These are phyloP conservation scores for Aspergillus sp. DNA, from an alignment of 2,329 filamentous ascomycete genomes.

Conservation along the genomic window DNA sequence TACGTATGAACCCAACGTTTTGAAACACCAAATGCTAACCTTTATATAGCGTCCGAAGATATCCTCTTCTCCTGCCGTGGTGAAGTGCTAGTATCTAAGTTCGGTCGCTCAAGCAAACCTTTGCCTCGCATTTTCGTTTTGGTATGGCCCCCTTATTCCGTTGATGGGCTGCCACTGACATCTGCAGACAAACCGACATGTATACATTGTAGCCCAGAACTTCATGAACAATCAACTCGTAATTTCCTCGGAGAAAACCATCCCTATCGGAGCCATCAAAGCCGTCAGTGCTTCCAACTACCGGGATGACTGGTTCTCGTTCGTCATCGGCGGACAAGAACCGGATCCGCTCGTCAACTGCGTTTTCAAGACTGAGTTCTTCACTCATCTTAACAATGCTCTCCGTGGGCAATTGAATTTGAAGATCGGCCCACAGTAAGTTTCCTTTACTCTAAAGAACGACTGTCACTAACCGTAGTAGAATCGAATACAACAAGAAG, in stretches of 20 bases:
- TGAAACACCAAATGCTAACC: background rate
- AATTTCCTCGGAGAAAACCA: slow-evolving; percentile 76
- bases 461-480: slow-evolving; percentile 21
- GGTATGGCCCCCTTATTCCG: slow-evolving; percentile 30
- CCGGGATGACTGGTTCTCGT: slow-evolving; percentile 95
- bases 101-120: slow-evolving; percentile 92
- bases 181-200: slow-evolving; percentile 68
- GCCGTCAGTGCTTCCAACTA: slow-evolving; percentile 76
- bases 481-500: slow-evolving; percentile 96
- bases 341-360: slow-evolving; percentile 92
- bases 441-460: slow-evolving; percentile 7
- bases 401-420: slow-evolving; percentile 79
- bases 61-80: slow-evolving; percentile 87
- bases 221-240: slow-evolving; percentile 78
- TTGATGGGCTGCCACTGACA: slow-evolving; percentile 18
- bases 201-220: slow-evolving; percentile 85
- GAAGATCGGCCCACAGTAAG: slow-evolving; percentile 70
- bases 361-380: slow-evolving; percentile 94
- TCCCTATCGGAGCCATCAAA: slow-evolving; percentile 85
- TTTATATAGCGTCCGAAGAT: slow-evolving; percentile 56
- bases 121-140: slow-evolving; percentile 82
- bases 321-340: slow-evolving; percentile 84
- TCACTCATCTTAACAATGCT: slow-evolving; percentile 80
- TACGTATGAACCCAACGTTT: slow-evolving; percentile 40
- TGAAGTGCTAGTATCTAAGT: slow-evolving; percentile 88